Percentiles rank a stretch among this genome's conserved stretches.
These are phyloP conservation scores for Psidium guajava DNA, from an alignment of 345 rosid genomes.

Conservation along the genomic window DNA sequence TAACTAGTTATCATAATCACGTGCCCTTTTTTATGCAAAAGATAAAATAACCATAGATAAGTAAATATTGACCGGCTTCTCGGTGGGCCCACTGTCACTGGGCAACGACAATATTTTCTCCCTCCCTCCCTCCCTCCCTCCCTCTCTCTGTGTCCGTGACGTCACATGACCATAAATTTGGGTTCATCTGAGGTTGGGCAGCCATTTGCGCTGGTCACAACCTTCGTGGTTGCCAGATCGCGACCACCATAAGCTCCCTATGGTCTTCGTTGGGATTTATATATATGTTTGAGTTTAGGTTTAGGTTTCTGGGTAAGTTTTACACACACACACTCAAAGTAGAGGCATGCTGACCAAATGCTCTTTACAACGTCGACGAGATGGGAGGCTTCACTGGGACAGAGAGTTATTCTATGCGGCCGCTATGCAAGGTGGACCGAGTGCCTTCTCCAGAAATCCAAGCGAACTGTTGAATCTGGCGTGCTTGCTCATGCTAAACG, in stretches of 20 bases:
- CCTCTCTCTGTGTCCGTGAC: too few species aligned
- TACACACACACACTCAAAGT: too few species aligned
- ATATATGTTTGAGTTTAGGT: neutral
- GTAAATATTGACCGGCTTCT: neutral
- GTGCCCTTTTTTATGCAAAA: neutral
- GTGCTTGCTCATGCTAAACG: neutral
- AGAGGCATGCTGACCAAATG: too few species aligned
- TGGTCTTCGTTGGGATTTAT: too few species aligned
- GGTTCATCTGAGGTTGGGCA: neutral
- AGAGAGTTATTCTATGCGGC: neutral
- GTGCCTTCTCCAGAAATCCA: neutral
- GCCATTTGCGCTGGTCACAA: neutral
- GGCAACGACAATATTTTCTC: too few species aligned
- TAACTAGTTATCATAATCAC: neutral
- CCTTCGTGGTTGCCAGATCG: neutral
- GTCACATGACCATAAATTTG: neutral
- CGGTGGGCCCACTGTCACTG: neutral
- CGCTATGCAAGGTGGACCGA: neutral
- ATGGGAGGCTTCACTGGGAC: neutral
- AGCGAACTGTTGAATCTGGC: neutral
- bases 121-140: too few species aligned
- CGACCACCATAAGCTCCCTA: neutral
- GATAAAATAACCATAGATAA: neutral
- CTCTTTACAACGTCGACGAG: too few species aligned
- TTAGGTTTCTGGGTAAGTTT: neutral